Percentiles rank a stretch among this genome's conserved stretches.
phyloP scores from a whole-genome alignment of 768 basidiomycete genomes.

The Butyriboletus loyo region DNA sequence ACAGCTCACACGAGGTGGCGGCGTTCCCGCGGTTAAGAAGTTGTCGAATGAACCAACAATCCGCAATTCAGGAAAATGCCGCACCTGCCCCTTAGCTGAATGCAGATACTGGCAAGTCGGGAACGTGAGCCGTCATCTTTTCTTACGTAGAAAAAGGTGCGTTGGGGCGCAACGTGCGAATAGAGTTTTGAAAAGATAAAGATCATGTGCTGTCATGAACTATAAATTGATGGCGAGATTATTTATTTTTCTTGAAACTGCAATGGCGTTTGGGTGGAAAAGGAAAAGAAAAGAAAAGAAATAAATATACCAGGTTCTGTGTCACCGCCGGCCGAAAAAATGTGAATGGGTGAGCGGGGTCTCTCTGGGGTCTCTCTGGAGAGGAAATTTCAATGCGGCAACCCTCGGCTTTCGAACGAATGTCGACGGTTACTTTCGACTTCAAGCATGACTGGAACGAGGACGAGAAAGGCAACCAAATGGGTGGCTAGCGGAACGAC shows the following conservation, averaged over 20 bases:
- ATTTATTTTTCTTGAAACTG: slow-evolving; percentile 6
- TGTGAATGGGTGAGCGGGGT: not conserved
- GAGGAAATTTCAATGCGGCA: no score
- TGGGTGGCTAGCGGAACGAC: no score
- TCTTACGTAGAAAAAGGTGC: not conserved
- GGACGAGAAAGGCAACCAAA: no score
- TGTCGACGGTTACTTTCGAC: no score
- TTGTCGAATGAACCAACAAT: not conserved
- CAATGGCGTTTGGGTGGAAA: slow-evolving; percentile 10
- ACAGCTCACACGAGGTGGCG: slow-evolving; percentile 6
- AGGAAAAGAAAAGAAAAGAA: not conserved
- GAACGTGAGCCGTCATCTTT: not conserved
- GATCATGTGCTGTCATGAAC: not conserved
- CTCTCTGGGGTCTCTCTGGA: not conserved
- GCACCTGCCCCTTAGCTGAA: not conserved
- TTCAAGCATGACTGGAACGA: no score
- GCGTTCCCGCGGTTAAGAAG: not conserved
- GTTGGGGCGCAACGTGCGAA: not conserved
- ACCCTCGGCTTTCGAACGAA: no score
- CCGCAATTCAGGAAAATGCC: slow-evolving; percentile 1
- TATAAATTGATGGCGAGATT: no score
- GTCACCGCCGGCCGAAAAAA: slow-evolving; percentile 3
- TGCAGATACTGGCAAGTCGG: not conserved
- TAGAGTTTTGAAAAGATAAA: slow-evolving; percentile 1
- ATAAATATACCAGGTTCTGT: not conserved